phyloP scores from a whole-genome alignment of 352 stramenopile species.

The Phytophthora cactorum region DNA sequence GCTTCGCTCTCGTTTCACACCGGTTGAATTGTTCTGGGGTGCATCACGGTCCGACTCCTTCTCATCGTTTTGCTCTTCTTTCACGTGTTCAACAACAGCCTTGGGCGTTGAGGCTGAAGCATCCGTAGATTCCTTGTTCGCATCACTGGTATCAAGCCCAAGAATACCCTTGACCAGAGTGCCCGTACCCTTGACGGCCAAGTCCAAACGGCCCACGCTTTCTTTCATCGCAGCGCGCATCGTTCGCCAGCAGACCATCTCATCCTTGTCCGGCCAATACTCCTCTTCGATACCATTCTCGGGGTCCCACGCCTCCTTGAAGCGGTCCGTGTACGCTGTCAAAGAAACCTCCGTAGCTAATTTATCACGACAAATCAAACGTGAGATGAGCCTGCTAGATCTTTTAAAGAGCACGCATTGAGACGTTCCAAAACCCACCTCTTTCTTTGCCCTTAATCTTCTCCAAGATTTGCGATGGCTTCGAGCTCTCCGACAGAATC shows the following conservation, averaged over 20 bases:
- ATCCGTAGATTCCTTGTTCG: conserved; percentile 23
- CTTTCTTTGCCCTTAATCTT: conserved; percentile 76
- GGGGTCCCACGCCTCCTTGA: conserved; percentile 94
- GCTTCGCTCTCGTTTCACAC: conserved; percentile 44
- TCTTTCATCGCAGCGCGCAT: conserved; percentile 81
- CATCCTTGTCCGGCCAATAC: conserved; percentile 96
- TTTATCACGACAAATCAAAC: conserved; percentile 1
- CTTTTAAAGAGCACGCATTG: conserved; percentile 1
- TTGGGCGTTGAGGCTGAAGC: conserved; percentile 11
- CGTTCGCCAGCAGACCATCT: conserved; percentile 88
- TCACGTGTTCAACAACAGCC: conserved; percentile 13
- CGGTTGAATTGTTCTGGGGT: conserved; percentile 11
- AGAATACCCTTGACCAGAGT: conserved; percentile 79
- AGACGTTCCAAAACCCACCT: conserved; percentile 31
- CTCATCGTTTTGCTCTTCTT: conserved; percentile 23
- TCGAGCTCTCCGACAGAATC: conserved; percentile 81
- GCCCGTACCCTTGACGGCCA: conserved; percentile 64
- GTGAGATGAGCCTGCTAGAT: not conserved
- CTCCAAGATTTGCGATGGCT: conserved; percentile 74
- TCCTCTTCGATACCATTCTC: conserved; percentile 96
- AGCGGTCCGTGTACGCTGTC: conserved; percentile 84
- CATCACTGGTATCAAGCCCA: conserved; percentile 36
- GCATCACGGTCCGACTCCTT: conserved; percentile 8
- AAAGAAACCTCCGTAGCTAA: conserved; percentile 74
- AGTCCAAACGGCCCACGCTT: conserved; percentile 74